phyloP scores from a whole-genome alignment of 805 yeast species.

The Candida chilensis region DNA sequence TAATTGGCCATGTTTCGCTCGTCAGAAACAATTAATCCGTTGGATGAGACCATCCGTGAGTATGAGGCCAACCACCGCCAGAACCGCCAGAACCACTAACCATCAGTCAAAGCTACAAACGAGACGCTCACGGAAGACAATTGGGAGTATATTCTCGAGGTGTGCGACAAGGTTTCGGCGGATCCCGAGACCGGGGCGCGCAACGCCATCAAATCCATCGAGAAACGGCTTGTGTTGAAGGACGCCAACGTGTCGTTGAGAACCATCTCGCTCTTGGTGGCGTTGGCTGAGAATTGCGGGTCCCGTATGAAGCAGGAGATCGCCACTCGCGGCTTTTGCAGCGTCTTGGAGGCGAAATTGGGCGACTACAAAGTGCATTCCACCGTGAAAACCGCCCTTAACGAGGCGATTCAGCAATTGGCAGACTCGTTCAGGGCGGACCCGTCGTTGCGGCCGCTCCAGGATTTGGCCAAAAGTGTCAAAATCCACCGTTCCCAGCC shows the following conservation, averaged over 20 bases:
- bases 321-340: conserved; percentile 25
- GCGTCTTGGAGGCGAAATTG: conserved; percentile 27
- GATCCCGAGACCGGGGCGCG: conserved; percentile 51
- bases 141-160: conserved; percentile 56
- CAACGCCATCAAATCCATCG: conserved; percentile 34
- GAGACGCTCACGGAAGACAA: conserved; percentile 56
- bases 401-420: conserved; percentile 62
- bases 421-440: conserved; percentile 58
- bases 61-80: no score
- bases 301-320: conserved; percentile 13
- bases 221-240: conserved; percentile 34
- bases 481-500: conserved; percentile 24
- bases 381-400: conserved; percentile 55
- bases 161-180: conserved; percentile 54
- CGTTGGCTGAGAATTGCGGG: conserved; percentile 1
- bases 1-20: no score
- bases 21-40: no score
- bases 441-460: conserved; percentile 67
- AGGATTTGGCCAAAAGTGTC: conserved; percentile 47
- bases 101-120: conserved; percentile 45
- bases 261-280: conserved; percentile 25
- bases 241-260: conserved; percentile 64
- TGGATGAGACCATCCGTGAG: no score
- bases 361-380: conserved; percentile 52
- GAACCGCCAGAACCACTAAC: no score